These are phyloP conservation scores for Chaetomium sp. DNA, from an alignment of 2,329 filamentous ascomycete genomes.

Conservation along the genomic window DNA sequence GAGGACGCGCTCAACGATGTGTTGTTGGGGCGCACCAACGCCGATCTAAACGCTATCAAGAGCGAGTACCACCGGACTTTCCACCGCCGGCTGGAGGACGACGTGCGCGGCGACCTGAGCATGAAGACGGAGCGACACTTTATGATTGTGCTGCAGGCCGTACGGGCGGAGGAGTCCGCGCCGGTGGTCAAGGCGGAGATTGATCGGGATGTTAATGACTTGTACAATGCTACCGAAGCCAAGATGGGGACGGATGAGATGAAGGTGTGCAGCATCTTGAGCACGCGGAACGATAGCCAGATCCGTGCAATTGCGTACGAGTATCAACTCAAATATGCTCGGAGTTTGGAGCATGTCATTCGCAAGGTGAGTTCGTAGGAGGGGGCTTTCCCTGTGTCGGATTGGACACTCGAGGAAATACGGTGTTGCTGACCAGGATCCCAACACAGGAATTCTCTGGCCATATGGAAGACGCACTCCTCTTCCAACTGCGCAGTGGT, in stretches of 20 bases:
- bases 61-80: constrained; percentile 64
- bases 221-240: constrained; percentile 73
- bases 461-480: constrained; percentile 81
- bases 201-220: constrained; percentile 66
- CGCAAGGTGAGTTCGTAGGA: constrained; percentile 46
- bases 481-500: constrained; percentile 72
- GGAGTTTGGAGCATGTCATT: constrained; percentile 65
- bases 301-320: constrained; percentile 71
- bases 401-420: background rate
- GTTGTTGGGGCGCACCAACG: constrained; percentile 74
- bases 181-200: constrained; percentile 68
- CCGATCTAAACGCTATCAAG: constrained; percentile 84
- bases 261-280: constrained; percentile 72
- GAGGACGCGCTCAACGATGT: constrained; percentile 82
- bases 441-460: constrained; percentile 66
- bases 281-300: constrained; percentile 70
- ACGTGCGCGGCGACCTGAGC: constrained; percentile 72
- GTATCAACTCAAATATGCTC: constrained; percentile 68
- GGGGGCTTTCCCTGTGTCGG: background rate
- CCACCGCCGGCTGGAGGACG: constrained; percentile 58
- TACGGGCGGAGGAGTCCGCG: constrained; percentile 68
- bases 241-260: constrained; percentile 67
- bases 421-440: background rate
- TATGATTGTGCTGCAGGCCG: constrained; percentile 68
- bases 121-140: constrained; percentile 84